These are phyloP conservation scores for Nemania sp. DNA, from an alignment of 2,329 filamentous ascomycete genomes.

Conservation along the genomic window DNA sequence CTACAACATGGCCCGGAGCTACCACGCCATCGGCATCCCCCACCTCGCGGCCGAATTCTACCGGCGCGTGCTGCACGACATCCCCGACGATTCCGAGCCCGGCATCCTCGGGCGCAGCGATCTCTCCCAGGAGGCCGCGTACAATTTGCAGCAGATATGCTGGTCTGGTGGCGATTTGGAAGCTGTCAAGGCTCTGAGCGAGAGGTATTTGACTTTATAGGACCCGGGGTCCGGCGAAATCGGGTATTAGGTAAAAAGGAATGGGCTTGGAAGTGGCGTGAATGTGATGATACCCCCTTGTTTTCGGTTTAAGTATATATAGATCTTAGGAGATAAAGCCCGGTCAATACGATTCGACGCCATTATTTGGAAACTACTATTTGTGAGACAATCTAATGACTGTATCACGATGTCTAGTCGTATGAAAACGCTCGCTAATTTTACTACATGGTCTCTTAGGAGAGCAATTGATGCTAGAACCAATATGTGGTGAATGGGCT, in stretches of 20 bases:
- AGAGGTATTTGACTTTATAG: conserved; percentile 34
- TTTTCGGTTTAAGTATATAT: too few species aligned
- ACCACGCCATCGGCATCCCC: conserved; percentile 73
- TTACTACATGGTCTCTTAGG: too few species aligned
- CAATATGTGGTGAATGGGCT: too few species aligned
- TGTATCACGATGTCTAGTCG: too few species aligned
- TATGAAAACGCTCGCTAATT: too few species aligned
- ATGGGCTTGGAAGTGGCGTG: neutral
- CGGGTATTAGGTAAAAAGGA: neutral
- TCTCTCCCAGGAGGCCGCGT: conserved; percentile 37
- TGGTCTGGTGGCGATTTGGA: conserved; percentile 36
- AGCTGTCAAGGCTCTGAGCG: conserved; percentile 28
- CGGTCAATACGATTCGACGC: too few species aligned
- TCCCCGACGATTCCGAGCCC: conserved; percentile 22
- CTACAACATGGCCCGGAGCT: conserved; percentile 77
- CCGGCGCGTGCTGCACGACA: conserved; percentile 49
- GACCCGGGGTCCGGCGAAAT: neutral
- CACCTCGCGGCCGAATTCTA: conserved; percentile 77
- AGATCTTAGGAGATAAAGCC: too few species aligned
- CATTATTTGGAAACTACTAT: too few species aligned
- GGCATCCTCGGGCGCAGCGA: conserved; percentile 32
- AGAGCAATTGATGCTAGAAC: too few species aligned
- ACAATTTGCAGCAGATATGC: conserved; percentile 39
- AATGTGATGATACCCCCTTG: conserved; percentile 7
- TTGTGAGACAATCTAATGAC: too few species aligned